A percentile compares a stretch with the other conserved stretches of the same genome.
phyloP scores from a whole-genome alignment of 306 rosid genomes.

The Quercus engelmannii region DNA sequence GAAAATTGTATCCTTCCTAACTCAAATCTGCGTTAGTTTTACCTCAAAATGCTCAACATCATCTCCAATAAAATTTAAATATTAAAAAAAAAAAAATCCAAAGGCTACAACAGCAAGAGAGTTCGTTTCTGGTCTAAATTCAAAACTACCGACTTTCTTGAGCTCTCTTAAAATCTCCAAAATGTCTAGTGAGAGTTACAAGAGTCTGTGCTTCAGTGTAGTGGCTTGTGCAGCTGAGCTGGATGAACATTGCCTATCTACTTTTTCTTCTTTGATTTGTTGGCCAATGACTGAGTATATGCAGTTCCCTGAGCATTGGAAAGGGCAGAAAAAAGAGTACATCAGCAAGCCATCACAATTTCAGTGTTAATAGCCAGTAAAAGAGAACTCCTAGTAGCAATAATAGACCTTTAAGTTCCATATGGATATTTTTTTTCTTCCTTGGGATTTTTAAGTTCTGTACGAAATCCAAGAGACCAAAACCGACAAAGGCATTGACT shows the following conservation, averaged over 20 bases:
- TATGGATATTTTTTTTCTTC: too few species aligned
- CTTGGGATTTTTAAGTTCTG: too few species aligned
- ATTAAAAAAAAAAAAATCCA: constrained; percentile 20
- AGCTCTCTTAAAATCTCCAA: constrained; percentile 43
- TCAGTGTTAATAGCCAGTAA: not conserved
- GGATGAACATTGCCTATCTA: constrained; percentile 33
- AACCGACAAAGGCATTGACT: not conserved
- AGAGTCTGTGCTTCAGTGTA: constrained; percentile 40
- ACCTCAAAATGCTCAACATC: constrained; percentile 38
- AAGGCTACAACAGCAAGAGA: constrained; percentile 58
- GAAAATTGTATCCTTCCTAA: constrained; percentile 31
- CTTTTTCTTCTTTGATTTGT: constrained; percentile 88
- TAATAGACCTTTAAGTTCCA: not conserved
- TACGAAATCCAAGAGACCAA: not conserved
- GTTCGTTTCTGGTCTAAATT: constrained; percentile 36
- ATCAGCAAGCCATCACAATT: constrained; percentile 17
- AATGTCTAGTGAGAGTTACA: constrained; percentile 49
- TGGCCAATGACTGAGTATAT: constrained; percentile 46
- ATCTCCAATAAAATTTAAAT: constrained; percentile 8
- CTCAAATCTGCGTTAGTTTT: constrained; percentile 25
- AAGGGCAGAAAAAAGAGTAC: not conserved
- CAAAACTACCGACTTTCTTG: constrained; percentile 35
- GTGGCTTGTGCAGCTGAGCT: constrained; percentile 44
- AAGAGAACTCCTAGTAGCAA: not conserved
- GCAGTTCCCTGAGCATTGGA: constrained; percentile 81